These are phyloP conservation scores for Pyrenochaeta sp. DNA, from an alignment of 2,329 filamentous ascomycete genomes.

Conservation along the genomic window DNA sequence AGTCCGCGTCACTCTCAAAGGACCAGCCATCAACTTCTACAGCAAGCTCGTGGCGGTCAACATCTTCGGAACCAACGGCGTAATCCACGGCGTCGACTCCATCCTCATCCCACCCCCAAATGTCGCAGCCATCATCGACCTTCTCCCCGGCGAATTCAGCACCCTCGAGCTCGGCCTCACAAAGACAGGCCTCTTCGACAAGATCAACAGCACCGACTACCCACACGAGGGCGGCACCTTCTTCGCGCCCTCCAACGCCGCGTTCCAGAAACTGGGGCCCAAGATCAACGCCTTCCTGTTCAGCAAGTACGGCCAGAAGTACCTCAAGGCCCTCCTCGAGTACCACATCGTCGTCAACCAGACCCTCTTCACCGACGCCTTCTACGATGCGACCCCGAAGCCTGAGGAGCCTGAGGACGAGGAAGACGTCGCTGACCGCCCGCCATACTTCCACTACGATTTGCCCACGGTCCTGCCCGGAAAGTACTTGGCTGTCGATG, in stretches of 20 bases:
- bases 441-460: slow-evolving; percentile 68
- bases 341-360: slow-evolving; percentile 79
- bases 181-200: slow-evolving; percentile 74
- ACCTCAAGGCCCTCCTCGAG: slow-evolving; percentile 77
- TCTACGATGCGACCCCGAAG: slow-evolving; percentile 65
- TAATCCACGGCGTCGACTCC: slow-evolving; percentile 78
- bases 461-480: slow-evolving; percentile 75
- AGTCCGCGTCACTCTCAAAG: slow-evolving; percentile 67
- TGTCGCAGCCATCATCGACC: slow-evolving; percentile 68
- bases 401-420: slow-evolving; percentile 34
- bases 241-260: slow-evolving; percentile 81
- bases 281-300: slow-evolving; percentile 85
- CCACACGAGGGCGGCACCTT: slow-evolving; percentile 72
- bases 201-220: slow-evolving; percentile 59
- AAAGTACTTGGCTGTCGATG: slow-evolving; percentile 73
- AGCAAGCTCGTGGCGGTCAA: slow-evolving; percentile 73
- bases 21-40: slow-evolving; percentile 79
- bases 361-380: slow-evolving; percentile 84
- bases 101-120: slow-evolving; percentile 79
- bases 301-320: slow-evolving; percentile 74
- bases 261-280: slow-evolving; percentile 78
- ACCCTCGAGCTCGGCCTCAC: slow-evolving; percentile 77
- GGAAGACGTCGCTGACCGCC: slow-evolving; percentile 21
- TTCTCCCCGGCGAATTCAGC: slow-evolving; percentile 75
- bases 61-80: slow-evolving; percentile 77